Conservation (phyloP, 805 yeast species). For the Yamadazyma laniorum region DNA sequence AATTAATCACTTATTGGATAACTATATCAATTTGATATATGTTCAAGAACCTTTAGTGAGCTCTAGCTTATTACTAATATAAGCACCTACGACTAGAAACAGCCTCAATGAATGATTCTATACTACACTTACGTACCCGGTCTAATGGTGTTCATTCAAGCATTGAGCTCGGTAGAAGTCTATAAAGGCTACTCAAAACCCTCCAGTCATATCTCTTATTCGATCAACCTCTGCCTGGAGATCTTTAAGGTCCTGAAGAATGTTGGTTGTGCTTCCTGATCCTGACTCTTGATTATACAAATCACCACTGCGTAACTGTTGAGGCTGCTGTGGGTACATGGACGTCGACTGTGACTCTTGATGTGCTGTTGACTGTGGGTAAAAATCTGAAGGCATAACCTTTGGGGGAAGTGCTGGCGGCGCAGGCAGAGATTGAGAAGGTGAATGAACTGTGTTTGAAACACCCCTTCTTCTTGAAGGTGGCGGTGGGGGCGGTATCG, state of each 20-base stretch:
- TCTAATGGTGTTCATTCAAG: too few relatives aligned
- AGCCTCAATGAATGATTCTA: too few relatives aligned
- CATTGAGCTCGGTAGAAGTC: too few relatives aligned
- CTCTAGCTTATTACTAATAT: too few relatives aligned
- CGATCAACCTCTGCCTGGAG: slow-evolving; percentile 70
- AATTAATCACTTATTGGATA: too few relatives aligned
- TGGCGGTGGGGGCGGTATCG: slow-evolving; percentile 43
- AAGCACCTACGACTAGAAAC: too few relatives aligned
- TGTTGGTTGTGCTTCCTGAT: slow-evolving; percentile 43
- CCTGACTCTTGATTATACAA: too few relatives aligned
- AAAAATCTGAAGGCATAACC: slow-evolving; percentile 3
- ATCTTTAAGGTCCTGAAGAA: slow-evolving; percentile 62
- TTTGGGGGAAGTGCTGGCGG: slow-evolving; percentile 11
- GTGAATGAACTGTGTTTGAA: slow-evolving; percentile 11
- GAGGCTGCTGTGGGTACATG: too few relatives aligned
- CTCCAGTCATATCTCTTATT: slow-evolving; percentile 47
- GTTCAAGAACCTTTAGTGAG: too few relatives aligned
- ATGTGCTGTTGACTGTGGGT: slow-evolving; percentile 19
- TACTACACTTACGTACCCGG: too few relatives aligned
- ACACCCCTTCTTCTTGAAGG: slow-evolving; percentile 33
- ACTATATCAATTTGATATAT: too few relatives aligned
- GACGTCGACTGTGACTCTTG: neutral
- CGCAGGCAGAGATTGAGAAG: neutral
- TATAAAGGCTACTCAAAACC: slow-evolving; percentile 23
- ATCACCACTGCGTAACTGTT: too few relatives aligned